Conservation (phyloP, 768 basidiomycete species). For the Boletus patriciae region DNA sequence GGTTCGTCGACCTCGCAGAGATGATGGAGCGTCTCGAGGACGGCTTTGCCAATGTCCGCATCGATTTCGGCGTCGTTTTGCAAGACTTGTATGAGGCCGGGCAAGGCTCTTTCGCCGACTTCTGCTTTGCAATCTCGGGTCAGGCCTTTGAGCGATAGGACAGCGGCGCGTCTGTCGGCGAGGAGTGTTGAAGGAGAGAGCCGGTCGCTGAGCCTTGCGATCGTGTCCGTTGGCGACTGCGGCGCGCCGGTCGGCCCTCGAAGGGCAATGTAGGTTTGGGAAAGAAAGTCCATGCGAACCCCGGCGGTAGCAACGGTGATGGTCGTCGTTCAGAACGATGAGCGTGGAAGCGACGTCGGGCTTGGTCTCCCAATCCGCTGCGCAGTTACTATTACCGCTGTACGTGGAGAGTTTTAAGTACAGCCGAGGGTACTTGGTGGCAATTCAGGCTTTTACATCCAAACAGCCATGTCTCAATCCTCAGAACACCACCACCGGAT, state of each 20-base stretch:
- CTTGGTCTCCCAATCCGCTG: not conserved
- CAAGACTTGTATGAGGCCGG: slow-evolving; percentile 76
- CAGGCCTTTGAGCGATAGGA: slow-evolving; percentile 92
- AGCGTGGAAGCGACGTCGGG: not conserved
- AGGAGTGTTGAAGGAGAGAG: slow-evolving; percentile 88
- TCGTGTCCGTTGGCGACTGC: slow-evolving; percentile 83
- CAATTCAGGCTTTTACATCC: too few relatives aligned
- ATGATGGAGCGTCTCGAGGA: slow-evolving; percentile 82
- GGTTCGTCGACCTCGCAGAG: slow-evolving; percentile 80
- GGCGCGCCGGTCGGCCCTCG: slow-evolving; percentile 81
- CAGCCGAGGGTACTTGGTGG: too few relatives aligned
- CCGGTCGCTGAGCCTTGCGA: slow-evolving; percentile 83
- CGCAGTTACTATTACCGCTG: too few relatives aligned
- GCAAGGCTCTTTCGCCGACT: slow-evolving; percentile 75
- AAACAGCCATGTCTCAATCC: not conserved
- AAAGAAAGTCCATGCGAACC: slow-evolving; percentile 73
- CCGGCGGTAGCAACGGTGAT: not conserved
- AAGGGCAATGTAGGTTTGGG: slow-evolving; percentile 81
- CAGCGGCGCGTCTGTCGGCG: slow-evolving; percentile 89
- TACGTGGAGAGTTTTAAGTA: too few relatives aligned
- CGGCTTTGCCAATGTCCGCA: slow-evolving; percentile 88
- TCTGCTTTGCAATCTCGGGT: slow-evolving; percentile 88
- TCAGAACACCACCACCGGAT: too few relatives aligned
- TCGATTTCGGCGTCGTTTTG: slow-evolving; percentile 90
- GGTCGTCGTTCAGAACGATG: not conserved